Conservation (phyloP, 805 yeast genomes). For the Torulaspora microellipsoides region DNA sequence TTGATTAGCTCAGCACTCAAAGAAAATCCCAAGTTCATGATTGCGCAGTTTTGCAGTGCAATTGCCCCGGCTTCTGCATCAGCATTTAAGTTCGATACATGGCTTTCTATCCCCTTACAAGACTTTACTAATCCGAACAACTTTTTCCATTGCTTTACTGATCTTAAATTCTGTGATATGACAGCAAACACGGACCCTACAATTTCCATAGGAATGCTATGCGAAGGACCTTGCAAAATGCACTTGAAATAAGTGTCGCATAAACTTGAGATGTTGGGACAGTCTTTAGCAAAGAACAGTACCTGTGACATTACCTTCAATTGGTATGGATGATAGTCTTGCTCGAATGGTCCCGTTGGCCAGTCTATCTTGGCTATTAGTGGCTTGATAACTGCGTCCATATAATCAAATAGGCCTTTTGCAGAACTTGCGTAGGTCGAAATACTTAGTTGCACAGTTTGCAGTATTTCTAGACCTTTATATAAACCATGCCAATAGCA, state of each 20-base stretch:
- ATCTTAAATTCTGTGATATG: slow-evolving; percentile 38
- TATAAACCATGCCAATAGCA: slow-evolving; percentile 27
- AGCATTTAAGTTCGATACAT: slow-evolving; percentile 19
- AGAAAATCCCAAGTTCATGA: slow-evolving; percentile 51
- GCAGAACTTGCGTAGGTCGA: slow-evolving; percentile 10
- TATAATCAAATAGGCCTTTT: slow-evolving; percentile 3
- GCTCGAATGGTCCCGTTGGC: slow-evolving; percentile 28
- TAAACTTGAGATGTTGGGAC: slow-evolving; percentile 26
- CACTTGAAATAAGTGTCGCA: slow-evolving; percentile 44
- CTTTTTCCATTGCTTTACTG: slow-evolving; percentile 53
- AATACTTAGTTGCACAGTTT: slow-evolving; percentile 15
- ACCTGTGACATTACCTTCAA: slow-evolving; percentile 32
- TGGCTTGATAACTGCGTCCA: slow-evolving; percentile 9
- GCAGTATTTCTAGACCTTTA: slow-evolving; percentile 27
- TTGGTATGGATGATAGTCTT: slow-evolving; percentile 35
- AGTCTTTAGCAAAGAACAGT: slow-evolving; percentile 19
- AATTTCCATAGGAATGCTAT: slow-evolving; percentile 49
- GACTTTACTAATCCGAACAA: slow-evolving; percentile 49
- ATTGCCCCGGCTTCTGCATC: slow-evolving; percentile 3
- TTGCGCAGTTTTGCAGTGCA: slow-evolving; percentile 49
- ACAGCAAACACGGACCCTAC: slow-evolving; percentile 43
- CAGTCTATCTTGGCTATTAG: slow-evolving; percentile 37
- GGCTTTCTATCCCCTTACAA: slow-evolving; percentile 41
- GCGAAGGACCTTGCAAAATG: slow-evolving; percentile 49
- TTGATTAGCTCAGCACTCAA: slow-evolving; percentile 42